These are phyloP conservation scores for Amanita rimosa DNA, from an alignment of 768 basidiomycete species.

Conservation along the genomic window DNA sequence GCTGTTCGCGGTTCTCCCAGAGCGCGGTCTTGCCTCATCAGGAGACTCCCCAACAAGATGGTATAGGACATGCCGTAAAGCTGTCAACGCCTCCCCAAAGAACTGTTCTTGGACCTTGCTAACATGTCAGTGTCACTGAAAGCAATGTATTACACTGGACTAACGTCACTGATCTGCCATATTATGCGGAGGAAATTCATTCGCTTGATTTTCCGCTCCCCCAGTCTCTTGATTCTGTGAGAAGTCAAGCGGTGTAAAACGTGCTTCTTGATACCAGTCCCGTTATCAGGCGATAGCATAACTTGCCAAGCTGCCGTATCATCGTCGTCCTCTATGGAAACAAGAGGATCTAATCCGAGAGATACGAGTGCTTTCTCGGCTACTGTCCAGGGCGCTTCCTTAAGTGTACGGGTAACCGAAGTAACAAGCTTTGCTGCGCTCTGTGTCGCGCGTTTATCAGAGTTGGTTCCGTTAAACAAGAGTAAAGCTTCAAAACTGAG, in stretches of 20 bases:
- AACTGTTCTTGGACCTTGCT: conserved; percentile 5
- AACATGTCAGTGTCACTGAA: not conserved
- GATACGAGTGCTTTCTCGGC: conserved; percentile 58
- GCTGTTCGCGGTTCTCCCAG: conserved; percentile 25
- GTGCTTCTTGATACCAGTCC: conserved; percentile 56
- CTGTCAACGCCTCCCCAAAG: conserved; percentile 11
- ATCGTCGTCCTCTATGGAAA: conserved; percentile 22
- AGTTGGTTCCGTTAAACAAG: conserved; percentile 48
- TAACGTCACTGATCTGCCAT: conserved; percentile 63
- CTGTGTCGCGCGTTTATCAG: conserved; percentile 53
- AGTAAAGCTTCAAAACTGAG: conserved; percentile 63
- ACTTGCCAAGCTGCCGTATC: conserved; percentile 27
- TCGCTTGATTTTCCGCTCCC: conserved; percentile 14
- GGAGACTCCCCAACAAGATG: conserved; percentile 19
- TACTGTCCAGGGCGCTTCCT: conserved; percentile 39
- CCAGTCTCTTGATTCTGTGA: conserved; percentile 6
- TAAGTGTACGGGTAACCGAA: conserved; percentile 24
- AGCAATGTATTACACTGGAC: conserved; percentile 12
- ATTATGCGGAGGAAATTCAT: conserved; percentile 41
- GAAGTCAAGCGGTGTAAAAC: conserved; percentile 27
- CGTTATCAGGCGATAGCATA: conserved; percentile 30
- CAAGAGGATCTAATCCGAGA: conserved; percentile 54
- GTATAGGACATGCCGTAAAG: conserved; percentile 31
- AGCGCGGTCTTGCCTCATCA: conserved; percentile 10
- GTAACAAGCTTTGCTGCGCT: conserved; percentile 41